These are phyloP conservation scores for Kwoniella sp. DNA, from an alignment of 768 basidiomycete species.

Conservation along the genomic window DNA sequence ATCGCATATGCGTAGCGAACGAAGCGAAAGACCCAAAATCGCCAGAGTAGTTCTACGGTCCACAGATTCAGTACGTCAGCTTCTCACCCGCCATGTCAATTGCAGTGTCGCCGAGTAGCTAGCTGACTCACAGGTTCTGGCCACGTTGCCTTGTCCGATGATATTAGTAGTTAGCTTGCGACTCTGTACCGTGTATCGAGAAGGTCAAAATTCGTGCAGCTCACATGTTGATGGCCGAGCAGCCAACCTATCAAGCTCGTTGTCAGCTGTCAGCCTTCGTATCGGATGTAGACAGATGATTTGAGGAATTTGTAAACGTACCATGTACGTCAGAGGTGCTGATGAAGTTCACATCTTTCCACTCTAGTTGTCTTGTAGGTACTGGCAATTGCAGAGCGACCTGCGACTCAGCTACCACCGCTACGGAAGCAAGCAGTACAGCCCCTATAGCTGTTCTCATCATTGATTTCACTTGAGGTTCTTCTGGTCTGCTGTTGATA, in stretches of 20 bases:
- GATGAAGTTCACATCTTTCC: constrained; percentile 88
- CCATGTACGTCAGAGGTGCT: constrained; percentile 82
- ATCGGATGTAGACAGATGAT: too few relatives aligned
- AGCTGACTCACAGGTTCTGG: constrained; percentile 51
- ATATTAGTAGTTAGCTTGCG: constrained; percentile 6
- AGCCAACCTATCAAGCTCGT: constrained; percentile 65
- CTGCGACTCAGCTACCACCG: background rate
- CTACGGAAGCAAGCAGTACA: background rate
- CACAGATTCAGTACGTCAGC: background rate
- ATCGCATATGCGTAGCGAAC: constrained; percentile 82
- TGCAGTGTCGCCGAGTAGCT: too few relatives aligned
- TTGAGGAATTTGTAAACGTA: constrained; percentile 30
- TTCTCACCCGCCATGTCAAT: too few relatives aligned
- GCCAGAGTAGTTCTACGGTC: constrained; percentile 57
- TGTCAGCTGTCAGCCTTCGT: too few relatives aligned
- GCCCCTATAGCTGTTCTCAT: background rate
- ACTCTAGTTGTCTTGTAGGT: constrained; percentile 70
- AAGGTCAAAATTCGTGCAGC: too few relatives aligned
- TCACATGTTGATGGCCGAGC: constrained; percentile 70
- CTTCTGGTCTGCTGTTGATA: too few relatives aligned
- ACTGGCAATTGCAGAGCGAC: constrained; percentile 25
- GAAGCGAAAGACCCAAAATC: constrained; percentile 81
- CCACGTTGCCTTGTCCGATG: constrained; percentile 47
- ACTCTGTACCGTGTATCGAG: too few relatives aligned
- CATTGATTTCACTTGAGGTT: background rate